A percentile compares a stretch with the other conserved stretches of the same genome.
Conservation (phyloP, 805 yeast species). For the Cyberlindnera bimundalis region DNA sequence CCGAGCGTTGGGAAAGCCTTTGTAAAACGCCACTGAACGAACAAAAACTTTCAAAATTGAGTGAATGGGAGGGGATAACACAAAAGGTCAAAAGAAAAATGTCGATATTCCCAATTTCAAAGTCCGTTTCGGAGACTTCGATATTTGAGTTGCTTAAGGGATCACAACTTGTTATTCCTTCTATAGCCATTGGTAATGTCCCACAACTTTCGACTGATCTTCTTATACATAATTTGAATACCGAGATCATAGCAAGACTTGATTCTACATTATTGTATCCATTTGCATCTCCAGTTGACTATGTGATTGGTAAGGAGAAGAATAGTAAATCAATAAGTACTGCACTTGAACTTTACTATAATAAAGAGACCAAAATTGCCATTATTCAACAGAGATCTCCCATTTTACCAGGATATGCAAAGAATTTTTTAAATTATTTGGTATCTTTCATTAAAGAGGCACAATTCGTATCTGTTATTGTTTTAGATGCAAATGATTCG, state of each 20-base stretch:
- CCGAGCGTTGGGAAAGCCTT: no score
- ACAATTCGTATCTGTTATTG: constrained; percentile 43
- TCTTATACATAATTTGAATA: constrained; percentile 58
- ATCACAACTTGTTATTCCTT: constrained; percentile 62
- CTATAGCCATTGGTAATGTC: constrained; percentile 84
- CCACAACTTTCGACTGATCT: constrained; percentile 82
- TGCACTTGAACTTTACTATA: constrained; percentile 62
- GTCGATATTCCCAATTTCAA: constrained; percentile 3
- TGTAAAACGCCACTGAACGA: no score
- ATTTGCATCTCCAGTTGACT: constrained; percentile 77
- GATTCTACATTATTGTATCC: constrained; percentile 70
- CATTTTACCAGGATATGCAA: constrained; percentile 59
- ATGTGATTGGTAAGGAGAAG: constrained; percentile 25
- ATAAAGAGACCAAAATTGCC: constrained; percentile 39
- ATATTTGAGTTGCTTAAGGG: constrained; percentile 13
- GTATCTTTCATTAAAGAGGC: constrained; percentile 45
- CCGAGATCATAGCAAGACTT: constrained; percentile 49
- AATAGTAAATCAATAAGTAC: constrained; percentile 38
- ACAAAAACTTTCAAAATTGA: no score
- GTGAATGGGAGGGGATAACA: no score
- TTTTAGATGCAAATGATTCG: constrained; percentile 73
- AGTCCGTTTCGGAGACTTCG: not conserved
- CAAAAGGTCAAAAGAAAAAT: no score
- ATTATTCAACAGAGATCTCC: constrained; percentile 86
- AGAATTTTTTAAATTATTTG: constrained; percentile 48